These are phyloP conservation scores for Candida sphagnicola DNA, from an alignment of 805 yeast species.

Conservation along the genomic window DNA sequence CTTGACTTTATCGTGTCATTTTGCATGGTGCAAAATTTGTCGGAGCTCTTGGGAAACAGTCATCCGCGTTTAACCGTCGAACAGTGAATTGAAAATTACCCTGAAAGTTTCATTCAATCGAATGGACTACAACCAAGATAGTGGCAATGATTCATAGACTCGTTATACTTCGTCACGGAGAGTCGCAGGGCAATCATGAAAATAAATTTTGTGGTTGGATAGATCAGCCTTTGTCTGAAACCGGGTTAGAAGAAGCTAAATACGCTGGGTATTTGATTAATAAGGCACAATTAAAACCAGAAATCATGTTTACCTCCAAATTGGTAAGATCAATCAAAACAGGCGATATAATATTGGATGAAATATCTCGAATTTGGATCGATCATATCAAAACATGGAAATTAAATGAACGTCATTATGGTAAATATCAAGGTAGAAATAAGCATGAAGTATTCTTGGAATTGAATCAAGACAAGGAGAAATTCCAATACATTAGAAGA, in stretches of 20 bases:
- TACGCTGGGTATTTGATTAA: conserved; percentile 35
- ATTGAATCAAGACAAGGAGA: conserved; percentile 33
- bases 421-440: conserved; percentile 38
- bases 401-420: conserved; percentile 43
- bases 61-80: no score
- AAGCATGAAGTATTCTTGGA: conserved; percentile 32
- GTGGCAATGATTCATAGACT: conserved; percentile 22
- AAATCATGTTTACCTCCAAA: conserved; percentile 35
- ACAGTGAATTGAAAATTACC: no score
- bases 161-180: conserved; percentile 43
- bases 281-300: conserved; percentile 24
- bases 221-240: conserved; percentile 35
- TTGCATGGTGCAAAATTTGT: no score
- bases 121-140: no score
- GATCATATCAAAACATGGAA: conserved; percentile 39
- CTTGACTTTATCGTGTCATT: no score
- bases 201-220: conserved; percentile 45
- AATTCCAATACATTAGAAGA: conserved; percentile 36
- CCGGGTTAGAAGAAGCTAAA: conserved; percentile 36
- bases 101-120: no score
- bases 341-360: conserved; percentile 33
- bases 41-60: no score
- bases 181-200: conserved; percentile 40
- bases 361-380: conserved; percentile 29
- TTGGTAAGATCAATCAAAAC: conserved; percentile 38